These are phyloP conservation scores for Colletotrichum paranaense DNA, from an alignment of 2,329 filamentous ascomycete genomes.

Conservation along the genomic window DNA sequence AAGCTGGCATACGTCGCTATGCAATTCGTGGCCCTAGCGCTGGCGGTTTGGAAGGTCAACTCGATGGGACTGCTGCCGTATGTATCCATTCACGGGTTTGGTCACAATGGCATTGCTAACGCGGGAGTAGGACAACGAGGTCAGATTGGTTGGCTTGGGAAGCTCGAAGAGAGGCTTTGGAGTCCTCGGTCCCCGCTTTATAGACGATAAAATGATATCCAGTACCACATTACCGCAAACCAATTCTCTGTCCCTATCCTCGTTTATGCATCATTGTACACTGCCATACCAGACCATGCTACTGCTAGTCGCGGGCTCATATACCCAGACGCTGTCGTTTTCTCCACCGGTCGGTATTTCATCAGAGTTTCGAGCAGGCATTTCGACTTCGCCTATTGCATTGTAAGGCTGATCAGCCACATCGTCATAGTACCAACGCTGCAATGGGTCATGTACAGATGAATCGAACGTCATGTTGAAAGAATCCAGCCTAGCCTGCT, in stretches of 20 bases:
- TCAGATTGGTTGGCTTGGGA: constrained; percentile 99
- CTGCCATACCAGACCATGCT: neutral
- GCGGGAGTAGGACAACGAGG: constrained; percentile 79
- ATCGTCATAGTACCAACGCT: neutral
- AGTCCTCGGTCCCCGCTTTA: constrained; percentile 73
- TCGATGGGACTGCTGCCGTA: constrained; percentile 94
- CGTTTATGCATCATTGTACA: neutral
- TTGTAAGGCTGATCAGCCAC: neutral
- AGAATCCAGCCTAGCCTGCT: neutral
- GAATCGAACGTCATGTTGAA: neutral
- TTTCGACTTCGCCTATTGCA: neutral
- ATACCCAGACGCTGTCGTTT: neutral
- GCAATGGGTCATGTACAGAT: neutral
- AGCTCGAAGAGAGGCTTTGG: constrained; percentile 74
- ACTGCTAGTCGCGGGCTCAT: neutral
- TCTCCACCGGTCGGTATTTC: neutral
- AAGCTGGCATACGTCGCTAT: constrained; percentile 90
- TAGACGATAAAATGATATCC: constrained; percentile 43
- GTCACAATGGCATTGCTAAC: constrained; percentile 6
- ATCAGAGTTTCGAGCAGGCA: too few species aligned
- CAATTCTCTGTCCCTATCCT: neutral
- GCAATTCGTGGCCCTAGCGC: constrained; percentile 83
- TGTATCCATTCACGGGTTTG: constrained; percentile 48
- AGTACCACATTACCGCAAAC: neutral
- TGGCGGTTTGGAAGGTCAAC: constrained; percentile 97